phyloP scores from a whole-genome alignment of 192 early-diverging fungal genomes.

The Chytriomyces confervae region DNA sequence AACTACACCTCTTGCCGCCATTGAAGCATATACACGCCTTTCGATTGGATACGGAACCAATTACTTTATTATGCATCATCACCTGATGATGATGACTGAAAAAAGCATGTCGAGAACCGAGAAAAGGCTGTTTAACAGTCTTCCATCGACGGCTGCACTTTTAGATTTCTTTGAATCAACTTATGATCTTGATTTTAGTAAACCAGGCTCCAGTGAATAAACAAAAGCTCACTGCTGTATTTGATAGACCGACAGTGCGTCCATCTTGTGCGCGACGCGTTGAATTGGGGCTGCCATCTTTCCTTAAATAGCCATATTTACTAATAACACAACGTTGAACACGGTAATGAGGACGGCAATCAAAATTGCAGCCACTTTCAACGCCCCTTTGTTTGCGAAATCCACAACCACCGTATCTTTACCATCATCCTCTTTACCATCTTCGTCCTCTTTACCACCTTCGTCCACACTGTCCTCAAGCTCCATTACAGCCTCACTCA shows the following conservation, averaged over 20 bases:
- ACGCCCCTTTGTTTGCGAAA: constrained; percentile 1
- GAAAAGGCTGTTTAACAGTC: constrained; percentile 84
- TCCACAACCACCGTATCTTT: constrained; percentile 6
- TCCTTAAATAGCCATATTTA: constrained; percentile 26
- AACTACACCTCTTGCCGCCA: constrained; percentile 78
- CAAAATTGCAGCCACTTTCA: constrained; percentile 26
- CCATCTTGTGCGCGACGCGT: too few relatives aligned
- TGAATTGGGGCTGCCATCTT: background rate
- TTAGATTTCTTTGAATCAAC: constrained; percentile 76
- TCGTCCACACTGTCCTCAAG: constrained; percentile 9
- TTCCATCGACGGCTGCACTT: constrained; percentile 77
- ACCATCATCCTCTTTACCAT: background rate
- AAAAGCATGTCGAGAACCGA: constrained; percentile 71
- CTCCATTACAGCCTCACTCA: too few relatives aligned
- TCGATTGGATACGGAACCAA: constrained; percentile 62
- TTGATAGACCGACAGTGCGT: too few relatives aligned
- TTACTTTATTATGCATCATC: constrained; percentile 89
- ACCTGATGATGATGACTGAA: constrained; percentile 96
- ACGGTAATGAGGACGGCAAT: constrained; percentile 39
- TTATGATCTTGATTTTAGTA: constrained; percentile 44
- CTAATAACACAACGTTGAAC: constrained; percentile 44
- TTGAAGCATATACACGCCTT: constrained; percentile 60
- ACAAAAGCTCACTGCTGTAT: too few relatives aligned
- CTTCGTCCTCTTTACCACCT: background rate
- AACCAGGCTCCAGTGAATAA: too few relatives aligned